Conservation (phyloP, 169 alveolate species). For the Cryptosporidium felis region DNA sequence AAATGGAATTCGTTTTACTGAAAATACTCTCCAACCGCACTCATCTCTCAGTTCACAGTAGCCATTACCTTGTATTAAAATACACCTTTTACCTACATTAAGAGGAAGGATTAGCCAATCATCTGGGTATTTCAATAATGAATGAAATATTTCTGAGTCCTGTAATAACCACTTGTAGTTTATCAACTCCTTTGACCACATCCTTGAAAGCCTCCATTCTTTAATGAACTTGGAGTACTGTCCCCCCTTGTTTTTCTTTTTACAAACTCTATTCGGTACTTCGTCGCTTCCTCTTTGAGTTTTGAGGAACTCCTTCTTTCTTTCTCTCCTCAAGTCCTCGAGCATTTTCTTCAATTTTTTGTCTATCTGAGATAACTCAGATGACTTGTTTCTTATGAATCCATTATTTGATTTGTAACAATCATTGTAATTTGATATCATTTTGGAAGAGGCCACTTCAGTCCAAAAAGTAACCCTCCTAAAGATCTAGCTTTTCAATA, state of each 20-base stretch:
- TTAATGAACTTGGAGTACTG: not conserved
- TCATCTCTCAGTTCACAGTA: constrained; percentile 51
- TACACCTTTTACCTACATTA: constrained; percentile 32
- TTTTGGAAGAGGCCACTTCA: not conserved
- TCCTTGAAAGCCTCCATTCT: constrained; percentile 35
- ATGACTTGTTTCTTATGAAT: not conserved
- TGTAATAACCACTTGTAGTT: constrained; percentile 14
- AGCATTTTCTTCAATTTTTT: constrained; percentile 21
- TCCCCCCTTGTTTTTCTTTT: not conserved
- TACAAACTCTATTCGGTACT: not conserved
- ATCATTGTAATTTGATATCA: not conserved
- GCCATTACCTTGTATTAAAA: constrained; percentile 44
- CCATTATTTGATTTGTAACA: constrained; percentile 16
- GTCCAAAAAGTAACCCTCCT: too few species aligned
- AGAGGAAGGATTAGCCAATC: constrained; percentile 56
- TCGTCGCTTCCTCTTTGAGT: not conserved
- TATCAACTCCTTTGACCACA: constrained; percentile 47
- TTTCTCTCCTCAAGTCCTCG: constrained; percentile 22
- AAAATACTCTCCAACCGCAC: constrained; percentile 59
- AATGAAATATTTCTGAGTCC: not conserved
- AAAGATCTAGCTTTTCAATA: not conserved
- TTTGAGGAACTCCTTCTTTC: constrained; percentile 16
- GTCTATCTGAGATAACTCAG: constrained; percentile 24
- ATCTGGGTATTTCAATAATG: not conserved
- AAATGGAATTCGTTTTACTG: constrained; percentile 24